Evolutionary conservation across 768 basidiomycete genomes (phyloP), one percentile per base, ranked within the genome.

Genomic region (Termitomyces sp.): DNA sequence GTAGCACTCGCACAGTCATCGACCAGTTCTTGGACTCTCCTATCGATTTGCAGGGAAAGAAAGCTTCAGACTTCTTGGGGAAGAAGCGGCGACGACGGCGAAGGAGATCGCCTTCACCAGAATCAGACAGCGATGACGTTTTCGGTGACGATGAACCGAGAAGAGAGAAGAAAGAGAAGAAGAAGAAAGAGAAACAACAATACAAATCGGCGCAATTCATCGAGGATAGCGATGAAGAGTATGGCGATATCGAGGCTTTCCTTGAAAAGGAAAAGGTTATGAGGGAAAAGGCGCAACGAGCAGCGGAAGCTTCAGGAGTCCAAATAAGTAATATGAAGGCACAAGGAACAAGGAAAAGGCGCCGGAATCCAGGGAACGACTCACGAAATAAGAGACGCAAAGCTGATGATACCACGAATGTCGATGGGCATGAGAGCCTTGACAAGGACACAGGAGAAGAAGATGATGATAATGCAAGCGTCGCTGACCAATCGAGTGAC

Each of bases 121-220:
- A 64, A 54, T 74, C 80, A 44, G 83, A 76, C 18, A 77, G 71
- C 49, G 80, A 77, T 48, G 70, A 55, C 7, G 73, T 70, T 11
- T 68, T 69, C 2, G 68, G 66, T 44, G 72, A 68, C 26, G 73
- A 72, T 22, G 73, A 71, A 63, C 69, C 74, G 62, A 72, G 65
- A 66, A 68, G 69, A 69, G 84, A 81, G 70, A 77, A 75, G 63
- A 86, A 83, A 67, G 88, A 90, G 68, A 81, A 82, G 68, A 80
- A 85, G 73, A 76, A 73, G 55, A 90, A 88, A 60, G 76, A 80
- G 59, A 76, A 76, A 61, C 72, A 74, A 57, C 60, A 76, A 58
- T 94, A 90, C 78, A 94, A 93, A 70, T 91, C 88, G 7, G 92
- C 92, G 10, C 88, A 92, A 69, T 91, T 95, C 68, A 94, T 96